Evolutionary conservation across 176 grass and related monocot genomes (phyloP).

Genomic region (Saccharum spontaneum): DNA sequence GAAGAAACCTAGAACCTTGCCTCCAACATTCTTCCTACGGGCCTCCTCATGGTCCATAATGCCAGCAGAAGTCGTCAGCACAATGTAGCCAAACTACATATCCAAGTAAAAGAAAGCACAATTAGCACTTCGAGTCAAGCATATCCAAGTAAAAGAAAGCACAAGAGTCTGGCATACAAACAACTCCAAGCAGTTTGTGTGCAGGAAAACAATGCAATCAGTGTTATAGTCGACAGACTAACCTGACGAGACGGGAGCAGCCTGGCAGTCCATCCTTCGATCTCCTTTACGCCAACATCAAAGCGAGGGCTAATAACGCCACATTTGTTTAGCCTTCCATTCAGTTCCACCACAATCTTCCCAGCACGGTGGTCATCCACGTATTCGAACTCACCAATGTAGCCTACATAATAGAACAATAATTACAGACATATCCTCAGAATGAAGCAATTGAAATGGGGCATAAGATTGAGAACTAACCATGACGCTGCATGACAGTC

Average conservation of each 20-base stretch:
- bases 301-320: conserved; percentile 78
- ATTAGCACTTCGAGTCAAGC: background rate
- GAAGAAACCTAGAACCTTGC: conserved; percentile 77
- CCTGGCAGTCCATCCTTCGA: conserved; percentile 69
- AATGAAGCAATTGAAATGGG: background rate
- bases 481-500: conserved; percentile 77
- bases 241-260: conserved; percentile 72
- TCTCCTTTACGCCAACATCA: conserved; percentile 76
- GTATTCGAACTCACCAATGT: conserved; percentile 76
- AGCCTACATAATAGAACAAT: conserved; percentile 27
- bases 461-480: conserved; percentile 22
- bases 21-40: conserved; percentile 67
- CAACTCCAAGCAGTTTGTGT: background rate
- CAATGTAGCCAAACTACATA: conserved; percentile 70
- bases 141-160: background rate
- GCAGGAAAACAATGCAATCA: background rate
- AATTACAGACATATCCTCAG: background rate
- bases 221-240: background rate
- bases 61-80: conserved; percentile 72
- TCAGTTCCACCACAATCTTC: conserved; percentile 72
- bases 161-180: background rate
- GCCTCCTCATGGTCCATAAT: conserved; percentile 86
- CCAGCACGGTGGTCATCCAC: conserved; percentile 75
- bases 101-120: background rate
- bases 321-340: conserved; percentile 79